Evolutionary conservation across 345 rosid genomes (phyloP), one percentile per base, ranked within the genome.

Genomic region (Euphorbia peplus): DNA sequence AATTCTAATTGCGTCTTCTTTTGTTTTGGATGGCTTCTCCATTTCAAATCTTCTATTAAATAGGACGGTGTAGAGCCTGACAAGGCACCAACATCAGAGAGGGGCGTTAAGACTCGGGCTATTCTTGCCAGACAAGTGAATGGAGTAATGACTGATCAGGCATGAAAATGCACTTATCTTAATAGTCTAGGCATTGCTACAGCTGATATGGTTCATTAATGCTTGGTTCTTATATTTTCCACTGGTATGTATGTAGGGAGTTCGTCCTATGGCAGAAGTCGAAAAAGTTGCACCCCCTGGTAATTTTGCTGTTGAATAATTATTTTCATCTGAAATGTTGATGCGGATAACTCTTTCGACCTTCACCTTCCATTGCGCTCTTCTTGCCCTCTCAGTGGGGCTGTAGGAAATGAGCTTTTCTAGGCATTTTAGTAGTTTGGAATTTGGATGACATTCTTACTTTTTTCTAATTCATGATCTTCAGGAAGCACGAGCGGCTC

Each of bases 141-240:
- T 83, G 99, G 98, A 74, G 82, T 86, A 51, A 72, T 86, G 73
- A 69, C 95, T 63, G 99, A 95, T 77, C 96, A 91, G 91, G 99
- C 82, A 79, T 73, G 90, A 8, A 70, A 58, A 60, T 15, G 58
- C 69, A 50, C 67, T 25, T 18, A 28, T 44, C 24, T 35, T 16
- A 44, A 11, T 44, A 44, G 15, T 15, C 3, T 44, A 44, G 13
- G 50, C 50, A 5, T 44, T 8, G 13, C 13, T 48, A 21, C 39
- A 9, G 3, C 46, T 61, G 28, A 2, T 18, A 8, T 37, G 47
- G 0, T 50, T 21, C 22, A 5, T 67, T 42, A 4, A 22, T 18
- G 4, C 9, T 42, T 18, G 14, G 3, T 67, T 42, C 3, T n/a
- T 30, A 18, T 30, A 25, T 48, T 59, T 68, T 63, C 46, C 19